These are phyloP conservation scores for Eucalyptus tenuipes DNA, from an alignment of 345 rosid species.

Conservation along the genomic window DNA sequence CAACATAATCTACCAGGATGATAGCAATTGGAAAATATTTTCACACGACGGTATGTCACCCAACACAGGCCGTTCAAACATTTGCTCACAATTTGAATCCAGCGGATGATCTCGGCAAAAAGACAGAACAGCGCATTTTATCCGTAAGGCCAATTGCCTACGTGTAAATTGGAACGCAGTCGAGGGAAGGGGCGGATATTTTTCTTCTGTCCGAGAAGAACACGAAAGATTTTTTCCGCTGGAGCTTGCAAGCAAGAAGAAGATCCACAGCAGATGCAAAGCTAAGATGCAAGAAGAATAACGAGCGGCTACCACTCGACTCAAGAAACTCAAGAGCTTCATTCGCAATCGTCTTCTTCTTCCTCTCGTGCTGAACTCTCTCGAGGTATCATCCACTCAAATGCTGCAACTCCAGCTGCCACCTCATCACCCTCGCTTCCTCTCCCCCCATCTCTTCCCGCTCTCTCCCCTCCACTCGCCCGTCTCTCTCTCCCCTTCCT, in stretches of 20 bases:
- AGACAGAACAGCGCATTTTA: background rate
- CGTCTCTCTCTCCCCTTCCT: background rate
- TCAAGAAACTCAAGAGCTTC: background rate
- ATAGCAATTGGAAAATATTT: background rate
- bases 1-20: accelerated
- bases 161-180: background rate
- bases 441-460: background rate
- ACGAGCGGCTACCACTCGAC: background rate
- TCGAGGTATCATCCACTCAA: background rate
- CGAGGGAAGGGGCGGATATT: background rate
- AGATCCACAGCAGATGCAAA: background rate
- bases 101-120: background rate
- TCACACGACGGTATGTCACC: background rate
- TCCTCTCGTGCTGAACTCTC: background rate
- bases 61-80: background rate
- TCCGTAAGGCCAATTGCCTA: background rate
- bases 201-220: background rate
- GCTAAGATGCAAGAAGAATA: background rate
- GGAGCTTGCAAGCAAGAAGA: background rate
- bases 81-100: background rate
- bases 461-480: background rate
- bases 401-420: background rate
- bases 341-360: background rate
- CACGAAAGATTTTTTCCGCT: background rate
- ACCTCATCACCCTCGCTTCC: background rate